Base-by-base conservation (phyloP, 2,329 filamentous ascomycete genomes). In the Pyricularia grisea region DNA sequence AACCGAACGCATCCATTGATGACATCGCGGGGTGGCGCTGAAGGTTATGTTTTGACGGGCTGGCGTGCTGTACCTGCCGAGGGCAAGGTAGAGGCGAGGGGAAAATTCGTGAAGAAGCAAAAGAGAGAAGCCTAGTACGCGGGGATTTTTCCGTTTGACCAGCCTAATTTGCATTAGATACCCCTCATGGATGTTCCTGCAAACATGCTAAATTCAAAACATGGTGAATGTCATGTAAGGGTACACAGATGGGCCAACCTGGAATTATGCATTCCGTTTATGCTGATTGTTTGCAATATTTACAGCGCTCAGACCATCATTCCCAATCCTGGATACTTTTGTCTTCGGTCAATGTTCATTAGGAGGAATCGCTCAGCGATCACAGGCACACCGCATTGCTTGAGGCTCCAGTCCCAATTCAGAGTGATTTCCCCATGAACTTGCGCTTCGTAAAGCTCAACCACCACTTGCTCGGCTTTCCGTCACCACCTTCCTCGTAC, bases 401-500 rank as follows among this genome's bases (percentile, higher is more conserved):
- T 17, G 14, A 27, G 58, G 58, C 6, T 27, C 23, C 7, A 27
- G 25, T 61, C 58, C 25, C 42, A 25, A 11, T 50, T 79, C 84
- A 94, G 81, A 95, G 83, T 73, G 88, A 87, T 88, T 98, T 98
- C 79, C 94, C 94, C 95, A 99, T 98, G 78, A 99, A 99, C 88
- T 97, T 97, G 82, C 95, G 90, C 89, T 98, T 98, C 68, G 92
- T 92, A 79, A 97, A 99, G 85, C 95, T 98, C 79, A 99, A 81
- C 95, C 95, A 99, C 92, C 94, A 98, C 88, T 96, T 87, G 80
- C 83, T 87, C 69, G 88, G 87, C 81, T 87, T 87, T 81, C 92
- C 79, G 84, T 94, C 80, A 77, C 87, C 79, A 79, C 85, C 74
- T 82, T 94, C 93, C 69, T 91, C 90, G 78, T 97, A 99, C 72